These are phyloP conservation scores for Sclerotinia glacialis DNA, from an alignment of 2,329 filamentous ascomycete species.

Conservation along the genomic window DNA sequence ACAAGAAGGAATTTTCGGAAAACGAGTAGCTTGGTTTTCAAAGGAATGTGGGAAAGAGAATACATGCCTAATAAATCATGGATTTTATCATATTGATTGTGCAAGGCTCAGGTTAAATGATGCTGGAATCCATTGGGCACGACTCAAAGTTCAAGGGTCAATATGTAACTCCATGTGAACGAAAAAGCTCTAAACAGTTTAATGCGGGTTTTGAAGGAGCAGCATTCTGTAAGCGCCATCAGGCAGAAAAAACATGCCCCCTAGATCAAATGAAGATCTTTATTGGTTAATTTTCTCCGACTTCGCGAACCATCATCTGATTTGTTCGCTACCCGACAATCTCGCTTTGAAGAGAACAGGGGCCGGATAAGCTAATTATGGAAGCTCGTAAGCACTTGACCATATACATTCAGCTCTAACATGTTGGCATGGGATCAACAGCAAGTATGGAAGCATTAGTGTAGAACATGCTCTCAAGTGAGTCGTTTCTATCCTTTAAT, in stretches of 20 bases:
- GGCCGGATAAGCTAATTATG: not conserved
- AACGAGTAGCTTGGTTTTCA: not conserved
- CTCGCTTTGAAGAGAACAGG: not conserved
- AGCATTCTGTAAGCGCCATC: not conserved
- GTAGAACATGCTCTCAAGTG: not conserved
- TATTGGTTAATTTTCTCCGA: not conserved
- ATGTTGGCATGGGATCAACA: not conserved
- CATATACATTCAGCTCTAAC: not conserved
- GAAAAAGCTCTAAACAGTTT: not conserved
- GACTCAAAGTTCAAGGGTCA: not conserved
- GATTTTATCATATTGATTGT: not conserved
- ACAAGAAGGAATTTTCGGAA: not conserved
- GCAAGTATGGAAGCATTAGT: not conserved
- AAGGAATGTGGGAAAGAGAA: not conserved
- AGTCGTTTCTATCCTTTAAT: not conserved
- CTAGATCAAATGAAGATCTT: not conserved
- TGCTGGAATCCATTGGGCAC: not conserved
- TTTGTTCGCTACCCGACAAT: not conserved
- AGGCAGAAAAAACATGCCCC: not conserved
- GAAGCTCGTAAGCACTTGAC: not conserved
- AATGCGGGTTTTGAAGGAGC: not conserved
- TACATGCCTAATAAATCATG: not conserved
- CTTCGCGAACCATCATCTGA: not conserved
- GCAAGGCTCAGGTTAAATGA: not conserved
- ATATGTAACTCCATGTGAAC: not conserved